These are phyloP conservation scores for Fusarium anguioides DNA, from an alignment of 2,329 filamentous ascomycete genomes.

Conservation along the genomic window DNA sequence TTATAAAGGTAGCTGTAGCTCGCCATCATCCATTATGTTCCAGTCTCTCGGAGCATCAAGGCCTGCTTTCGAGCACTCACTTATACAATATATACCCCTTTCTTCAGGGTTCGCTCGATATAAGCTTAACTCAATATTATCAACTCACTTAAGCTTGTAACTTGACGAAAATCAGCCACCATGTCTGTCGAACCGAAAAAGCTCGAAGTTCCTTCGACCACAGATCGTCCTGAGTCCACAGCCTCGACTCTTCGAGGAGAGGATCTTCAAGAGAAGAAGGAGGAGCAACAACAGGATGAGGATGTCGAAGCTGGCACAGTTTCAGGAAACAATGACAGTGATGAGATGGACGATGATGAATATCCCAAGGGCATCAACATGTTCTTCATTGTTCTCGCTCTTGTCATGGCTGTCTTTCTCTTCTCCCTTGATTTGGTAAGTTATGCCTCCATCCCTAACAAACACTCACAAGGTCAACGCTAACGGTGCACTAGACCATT, in stretches of 20 bases:
- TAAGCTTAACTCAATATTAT: constrained; percentile 27
- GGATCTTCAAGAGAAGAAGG: constrained; percentile 45
- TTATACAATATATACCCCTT: constrained; percentile 1
- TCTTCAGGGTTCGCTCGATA: neutral
- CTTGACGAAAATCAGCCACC: neutral
- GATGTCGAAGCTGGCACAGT: constrained; percentile 36
- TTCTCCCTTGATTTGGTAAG: constrained; percentile 60
- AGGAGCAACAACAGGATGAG: constrained; percentile 37
- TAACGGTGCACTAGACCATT: constrained; percentile 56
- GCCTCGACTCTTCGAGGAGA: constrained; percentile 48
- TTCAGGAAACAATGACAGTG: constrained; percentile 31
- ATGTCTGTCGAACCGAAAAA: constrained; percentile 31
- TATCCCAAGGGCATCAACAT: constrained; percentile 56
- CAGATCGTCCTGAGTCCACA: constrained; percentile 44
- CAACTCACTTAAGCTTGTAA: neutral
- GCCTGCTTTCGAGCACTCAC: constrained; percentile 12
- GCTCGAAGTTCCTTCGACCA: constrained; percentile 40
- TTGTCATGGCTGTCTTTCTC: constrained; percentile 62
- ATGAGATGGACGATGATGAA: constrained; percentile 46
- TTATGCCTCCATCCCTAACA: neutral
- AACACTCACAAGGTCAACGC: constrained; percentile 2
- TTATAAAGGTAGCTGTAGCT: constrained; percentile 38
- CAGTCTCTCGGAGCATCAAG: constrained; percentile 16
- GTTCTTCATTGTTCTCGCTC: constrained; percentile 58
- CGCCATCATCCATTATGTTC: constrained; percentile 13